Evolutionary conservation across 164 flowering plant genomes (phyloP).

Genomic region (Warburgia ugandensis): DNA sequence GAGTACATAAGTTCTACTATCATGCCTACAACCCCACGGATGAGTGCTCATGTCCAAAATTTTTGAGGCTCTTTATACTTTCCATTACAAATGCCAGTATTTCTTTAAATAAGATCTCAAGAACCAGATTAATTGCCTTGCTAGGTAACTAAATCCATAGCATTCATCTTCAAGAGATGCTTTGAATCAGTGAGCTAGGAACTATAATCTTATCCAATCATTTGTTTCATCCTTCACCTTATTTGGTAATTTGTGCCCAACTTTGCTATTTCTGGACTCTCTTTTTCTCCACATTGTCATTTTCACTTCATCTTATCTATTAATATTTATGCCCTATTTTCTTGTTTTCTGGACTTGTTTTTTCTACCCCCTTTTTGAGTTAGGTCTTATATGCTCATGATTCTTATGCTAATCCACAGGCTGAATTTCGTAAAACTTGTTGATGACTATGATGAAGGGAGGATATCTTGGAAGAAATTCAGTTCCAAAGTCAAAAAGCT

Average conservation of each 20-base stretch:
- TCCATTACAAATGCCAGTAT: too few relatives aligned
- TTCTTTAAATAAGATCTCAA: too few relatives aligned
- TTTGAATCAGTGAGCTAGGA: background rate
- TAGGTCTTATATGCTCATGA: background rate
- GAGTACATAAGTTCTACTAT: too few relatives aligned
- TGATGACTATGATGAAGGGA: slow-evolving; percentile 76
- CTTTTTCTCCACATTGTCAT: background rate
- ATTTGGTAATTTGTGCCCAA: background rate
- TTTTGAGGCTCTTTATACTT: too few relatives aligned
- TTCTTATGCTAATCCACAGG: slow-evolving; percentile 33
- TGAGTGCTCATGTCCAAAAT: too few relatives aligned
- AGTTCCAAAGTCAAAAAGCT: slow-evolving; percentile 77
- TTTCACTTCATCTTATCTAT: background rate
- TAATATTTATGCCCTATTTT: background rate
- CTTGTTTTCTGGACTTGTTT: background rate
- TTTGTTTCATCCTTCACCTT: background rate
- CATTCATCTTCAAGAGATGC: too few relatives aligned
- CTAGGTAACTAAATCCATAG: too few relatives aligned
- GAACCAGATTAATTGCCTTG: too few relatives aligned
- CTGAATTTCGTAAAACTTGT: slow-evolving; percentile 82
- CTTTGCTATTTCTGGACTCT: background rate
- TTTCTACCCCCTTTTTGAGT: background rate
- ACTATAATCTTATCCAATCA: background rate
- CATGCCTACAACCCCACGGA: too few relatives aligned
- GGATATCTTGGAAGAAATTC: slow-evolving; percentile 74